Evolutionary conservation across 345 rosid genomes (phyloP), one percentile per base, ranked within the genome.

Genomic region (Mallotus nudiflorus): DNA sequence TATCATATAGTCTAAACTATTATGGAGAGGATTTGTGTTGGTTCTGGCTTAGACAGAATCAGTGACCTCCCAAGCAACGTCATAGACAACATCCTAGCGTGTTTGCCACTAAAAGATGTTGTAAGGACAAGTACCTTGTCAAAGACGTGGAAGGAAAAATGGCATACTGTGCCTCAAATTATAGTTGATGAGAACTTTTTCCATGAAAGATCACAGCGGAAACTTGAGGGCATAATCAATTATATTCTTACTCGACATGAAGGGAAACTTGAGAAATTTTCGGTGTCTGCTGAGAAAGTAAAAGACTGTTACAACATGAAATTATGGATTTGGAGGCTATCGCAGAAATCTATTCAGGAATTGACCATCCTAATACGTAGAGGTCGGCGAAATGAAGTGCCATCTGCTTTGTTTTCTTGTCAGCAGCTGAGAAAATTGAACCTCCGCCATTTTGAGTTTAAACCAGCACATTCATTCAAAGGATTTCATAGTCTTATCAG

Each of bases 91-190:
- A 64, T 64, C 53, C 27, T 64, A 10, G 53, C 55, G 8, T 64
- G 53, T 48, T 46, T 64, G 42, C 68, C 68, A 46, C 9, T 64
- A 18, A 48, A 64, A 64, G 68, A 64, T 28, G 68, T 55, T 19
- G 68, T 48, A 27, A 64, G 68, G 52, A 64, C 68, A 25, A 28
- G 68, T 64, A 45, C 27, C 24, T 29, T 64, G 68, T 64, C 68
- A 28, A 46, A 64, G 52, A 64, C 18, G 16, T 64, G 68, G 68
- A 64, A 64, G 55, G 68, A 28, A 27, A 46, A 46, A 28, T 64
- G 68, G 68, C 55, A 48, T 5, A 64, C 54, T 18, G 3, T 64
- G 68, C 68, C 55, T 16, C 39, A 48, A 18, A 27, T 64, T 64
- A 64, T 64, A 64, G 52, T 64, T 46, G 42, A 64, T 29, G 55